Evolutionary conservation across 345 rosid genomes (phyloP).

Genomic region (Mercurialis annua): DNA sequence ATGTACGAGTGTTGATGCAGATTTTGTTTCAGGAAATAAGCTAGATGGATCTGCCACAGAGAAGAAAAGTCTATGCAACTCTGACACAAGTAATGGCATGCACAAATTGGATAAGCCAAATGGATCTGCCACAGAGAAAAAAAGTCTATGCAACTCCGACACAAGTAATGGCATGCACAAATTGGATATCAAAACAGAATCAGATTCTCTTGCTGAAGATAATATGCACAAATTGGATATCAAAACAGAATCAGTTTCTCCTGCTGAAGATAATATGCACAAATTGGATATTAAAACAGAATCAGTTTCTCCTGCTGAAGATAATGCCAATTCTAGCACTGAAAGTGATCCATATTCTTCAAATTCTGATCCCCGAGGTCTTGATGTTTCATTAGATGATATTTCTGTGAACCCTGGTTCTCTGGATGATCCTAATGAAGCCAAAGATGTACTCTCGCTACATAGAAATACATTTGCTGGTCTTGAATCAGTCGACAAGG

Average conservation of each 20-base stretch:
- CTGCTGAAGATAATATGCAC: too few relatives aligned
- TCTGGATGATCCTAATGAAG: conserved; percentile 30
- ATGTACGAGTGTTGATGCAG: conserved; percentile 15
- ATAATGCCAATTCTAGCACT: conserved; percentile 11
- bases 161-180: too few relatives aligned
- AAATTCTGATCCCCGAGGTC: background rate
- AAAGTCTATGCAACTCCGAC: too few relatives aligned
- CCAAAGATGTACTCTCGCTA: conserved; percentile 18
- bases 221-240: too few relatives aligned
- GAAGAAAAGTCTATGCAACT: conserved; percentile 1
- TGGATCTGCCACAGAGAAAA: too few relatives aligned
- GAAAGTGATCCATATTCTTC: conserved; percentile 1
- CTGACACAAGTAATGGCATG: conserved; percentile 8
- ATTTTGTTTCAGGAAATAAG: conserved; percentile 23
- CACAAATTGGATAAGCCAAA: too few relatives aligned
- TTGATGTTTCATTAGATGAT: conserved; percentile 6
- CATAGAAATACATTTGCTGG: conserved; percentile 24
- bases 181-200: too few relatives aligned
- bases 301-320: conserved; percentile 21
- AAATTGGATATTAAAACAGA: conserved; percentile 14
- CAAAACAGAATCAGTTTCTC: too few relatives aligned
- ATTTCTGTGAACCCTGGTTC: background rate
- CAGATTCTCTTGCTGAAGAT: too few relatives aligned
- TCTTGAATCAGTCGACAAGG: conserved; percentile 20
- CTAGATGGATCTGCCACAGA: conserved; percentile 17